phyloP scores from a whole-genome alignment of 768 basidiomycete species.

The Daedaleopsis sinensis region DNA sequence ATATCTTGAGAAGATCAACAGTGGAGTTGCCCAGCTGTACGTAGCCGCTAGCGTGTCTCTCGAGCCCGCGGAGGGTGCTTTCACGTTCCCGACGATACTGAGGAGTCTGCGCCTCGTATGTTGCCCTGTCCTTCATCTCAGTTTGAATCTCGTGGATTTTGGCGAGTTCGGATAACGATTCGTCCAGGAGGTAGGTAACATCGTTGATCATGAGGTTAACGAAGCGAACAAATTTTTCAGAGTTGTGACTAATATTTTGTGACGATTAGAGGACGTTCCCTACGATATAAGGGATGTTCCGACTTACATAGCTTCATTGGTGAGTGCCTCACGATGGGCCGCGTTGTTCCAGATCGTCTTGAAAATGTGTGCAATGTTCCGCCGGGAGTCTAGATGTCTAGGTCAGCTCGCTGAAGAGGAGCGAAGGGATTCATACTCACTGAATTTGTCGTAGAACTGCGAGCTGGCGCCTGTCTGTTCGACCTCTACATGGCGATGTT shows the following conservation, averaged over 20 bases:
- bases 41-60: constrained; percentile 84
- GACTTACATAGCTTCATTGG: constrained; percentile 73
- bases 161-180: constrained; percentile 85
- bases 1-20: constrained; percentile 87
- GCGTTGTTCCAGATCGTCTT: constrained; percentile 93
- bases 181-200: constrained; percentile 97
- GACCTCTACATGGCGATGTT: constrained; percentile 64
- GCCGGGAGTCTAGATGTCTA: constrained; percentile 42
- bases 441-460: constrained; percentile 98
- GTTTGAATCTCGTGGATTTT: constrained; percentile 87
- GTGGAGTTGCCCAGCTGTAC: constrained; percentile 86
- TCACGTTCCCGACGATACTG: constrained; percentile 87
- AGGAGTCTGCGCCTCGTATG: constrained; percentile 67
- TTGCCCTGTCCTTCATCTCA: constrained; percentile 76
- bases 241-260: constrained; percentile 52
- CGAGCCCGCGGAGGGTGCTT: constrained; percentile 73
- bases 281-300: neutral
- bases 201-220: constrained; percentile 99
- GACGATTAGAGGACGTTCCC: neutral
- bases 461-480: constrained; percentile 97
- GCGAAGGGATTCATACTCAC: constrained; percentile 38
- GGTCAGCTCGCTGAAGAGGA: neutral
- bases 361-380: constrained; percentile 86
- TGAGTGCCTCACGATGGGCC: constrained; percentile 83
- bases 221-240: constrained; percentile 93